phyloP scores from a whole-genome alignment of 2,329 filamentous ascomycete genomes.

The Sporothrix pallida region DNA sequence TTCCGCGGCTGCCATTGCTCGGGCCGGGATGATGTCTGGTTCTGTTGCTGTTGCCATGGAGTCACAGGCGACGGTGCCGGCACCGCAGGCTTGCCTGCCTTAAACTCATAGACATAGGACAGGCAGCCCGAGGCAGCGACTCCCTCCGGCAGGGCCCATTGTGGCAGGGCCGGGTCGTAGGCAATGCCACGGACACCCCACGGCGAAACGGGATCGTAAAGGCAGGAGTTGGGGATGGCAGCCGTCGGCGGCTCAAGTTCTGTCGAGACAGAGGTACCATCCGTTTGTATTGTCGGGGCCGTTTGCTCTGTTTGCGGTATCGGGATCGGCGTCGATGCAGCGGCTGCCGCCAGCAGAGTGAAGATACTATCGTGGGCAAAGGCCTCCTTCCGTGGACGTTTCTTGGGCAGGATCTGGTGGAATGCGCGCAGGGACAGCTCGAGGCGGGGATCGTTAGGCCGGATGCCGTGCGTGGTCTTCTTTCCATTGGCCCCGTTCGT shows the following conservation, averaged over 20 bases:
- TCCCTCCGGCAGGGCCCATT: constrained; percentile 25
- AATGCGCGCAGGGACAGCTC: constrained; percentile 29
- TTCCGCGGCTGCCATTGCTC: background rate
- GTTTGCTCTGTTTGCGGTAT: background rate
- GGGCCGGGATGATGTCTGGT: too few species aligned
- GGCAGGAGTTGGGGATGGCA: background rate
- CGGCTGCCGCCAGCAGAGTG: background rate
- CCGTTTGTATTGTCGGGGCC: background rate
- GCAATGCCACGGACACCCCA: constrained; percentile 34
- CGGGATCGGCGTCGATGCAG: background rate
- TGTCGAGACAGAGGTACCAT: background rate
- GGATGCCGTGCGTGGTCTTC: background rate
- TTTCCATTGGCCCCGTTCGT: too few species aligned
- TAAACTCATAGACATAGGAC: background rate
- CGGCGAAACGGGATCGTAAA: constrained; percentile 35
- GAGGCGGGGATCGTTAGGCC: constrained; percentile 28
- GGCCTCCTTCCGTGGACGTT: constrained; percentile 12
- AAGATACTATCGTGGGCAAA: constrained; percentile 4
- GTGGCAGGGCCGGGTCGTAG: constrained; percentile 35
- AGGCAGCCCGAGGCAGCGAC: background rate
- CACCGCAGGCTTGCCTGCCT: background rate
- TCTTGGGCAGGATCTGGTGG: constrained; percentile 24
- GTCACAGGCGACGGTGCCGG: background rate
- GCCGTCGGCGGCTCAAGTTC: background rate
- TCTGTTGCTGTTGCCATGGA: background rate